phyloP scores from a whole-genome alignment of 2,329 filamentous ascomycete species.

The Colletotrichum sp. region DNA sequence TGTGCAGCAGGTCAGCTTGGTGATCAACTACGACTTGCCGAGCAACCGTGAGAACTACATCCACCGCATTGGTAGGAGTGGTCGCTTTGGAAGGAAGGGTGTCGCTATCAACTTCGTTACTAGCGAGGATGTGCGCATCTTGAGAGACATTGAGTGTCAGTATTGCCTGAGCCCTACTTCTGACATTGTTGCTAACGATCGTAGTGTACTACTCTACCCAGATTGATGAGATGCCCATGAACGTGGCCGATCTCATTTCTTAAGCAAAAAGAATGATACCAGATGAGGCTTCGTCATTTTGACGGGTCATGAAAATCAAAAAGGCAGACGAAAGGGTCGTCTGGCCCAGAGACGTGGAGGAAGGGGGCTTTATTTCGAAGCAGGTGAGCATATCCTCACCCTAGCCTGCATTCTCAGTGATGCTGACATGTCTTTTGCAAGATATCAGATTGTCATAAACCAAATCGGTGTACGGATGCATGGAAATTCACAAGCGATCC shows the following conservation, averaged over 20 bases:
- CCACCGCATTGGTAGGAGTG: constrained; percentile 94
- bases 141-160: constrained; percentile 93
- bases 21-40: constrained; percentile 98
- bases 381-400: background rate
- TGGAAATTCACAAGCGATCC: background rate
- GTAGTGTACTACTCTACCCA: constrained; percentile 93
- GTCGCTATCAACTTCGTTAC: constrained; percentile 99
- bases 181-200: constrained; percentile 33
- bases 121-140: constrained; percentile 94
- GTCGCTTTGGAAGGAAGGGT: constrained; percentile 95
- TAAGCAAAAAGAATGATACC: constrained; percentile 31
- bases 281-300: background rate
- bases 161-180: constrained; percentile 22
- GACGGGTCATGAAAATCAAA: background rate
- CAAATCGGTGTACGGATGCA: background rate
- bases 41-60: constrained; percentile 99
- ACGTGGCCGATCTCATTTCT: constrained; percentile 70
- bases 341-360: constrained; percentile 17
- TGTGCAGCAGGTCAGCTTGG: constrained; percentile 95
- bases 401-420: background rate
- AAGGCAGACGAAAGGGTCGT: constrained; percentile 1
- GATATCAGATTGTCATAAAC: constrained; percentile 4
- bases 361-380: constrained; percentile 18
- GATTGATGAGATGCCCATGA: constrained; percentile 99
- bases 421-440: background rate